phyloP scores from a whole-genome alignment of 129 eudicot species.

The Flaveria robusta region DNA sequence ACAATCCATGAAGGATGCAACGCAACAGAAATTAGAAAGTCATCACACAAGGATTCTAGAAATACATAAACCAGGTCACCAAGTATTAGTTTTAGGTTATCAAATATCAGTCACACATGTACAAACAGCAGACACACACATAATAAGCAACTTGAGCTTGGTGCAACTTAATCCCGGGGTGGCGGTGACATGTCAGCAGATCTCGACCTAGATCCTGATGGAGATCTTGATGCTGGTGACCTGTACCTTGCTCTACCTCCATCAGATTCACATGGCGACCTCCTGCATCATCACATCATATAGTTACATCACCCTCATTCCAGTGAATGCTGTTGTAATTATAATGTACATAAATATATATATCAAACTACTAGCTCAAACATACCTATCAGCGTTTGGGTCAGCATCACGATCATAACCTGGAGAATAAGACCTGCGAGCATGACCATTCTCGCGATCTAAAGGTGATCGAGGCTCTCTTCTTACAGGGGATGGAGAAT shows the following conservation, averaged over 20 bases:
- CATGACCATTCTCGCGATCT: constrained; percentile 32
- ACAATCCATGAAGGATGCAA: constrained; percentile 3
- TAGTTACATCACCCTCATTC: neutral
- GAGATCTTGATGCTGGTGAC: constrained; percentile 52
- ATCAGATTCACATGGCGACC: constrained; percentile 27
- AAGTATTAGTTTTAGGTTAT: neutral
- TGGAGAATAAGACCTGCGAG: constrained; percentile 46
- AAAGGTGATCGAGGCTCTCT: constrained; percentile 41
- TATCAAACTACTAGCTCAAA: constrained; percentile 6
- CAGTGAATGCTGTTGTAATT: neutral
- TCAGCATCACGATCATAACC: constrained; percentile 33
- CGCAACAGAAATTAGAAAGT: constrained; percentile 4
- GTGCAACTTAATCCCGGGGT: neutral
- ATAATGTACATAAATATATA: neutral
- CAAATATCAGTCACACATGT: constrained; percentile 18
- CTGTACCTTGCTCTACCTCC: constrained; percentile 30
- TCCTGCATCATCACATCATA: constrained; percentile 29
- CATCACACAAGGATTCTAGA: constrained; percentile 6
- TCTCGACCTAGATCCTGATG: constrained; percentile 57
- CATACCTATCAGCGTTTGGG: constrained; percentile 32
- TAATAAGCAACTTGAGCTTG: neutral
- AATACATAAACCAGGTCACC: constrained; percentile 27
- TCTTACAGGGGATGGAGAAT: constrained; percentile 43
- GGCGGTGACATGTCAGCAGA: constrained; percentile 51
- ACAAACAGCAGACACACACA: constrained; percentile 26